Base-by-base conservation (phyloP, 169 alveolate genomes). In the Plasmodium yoelii region DNA sequence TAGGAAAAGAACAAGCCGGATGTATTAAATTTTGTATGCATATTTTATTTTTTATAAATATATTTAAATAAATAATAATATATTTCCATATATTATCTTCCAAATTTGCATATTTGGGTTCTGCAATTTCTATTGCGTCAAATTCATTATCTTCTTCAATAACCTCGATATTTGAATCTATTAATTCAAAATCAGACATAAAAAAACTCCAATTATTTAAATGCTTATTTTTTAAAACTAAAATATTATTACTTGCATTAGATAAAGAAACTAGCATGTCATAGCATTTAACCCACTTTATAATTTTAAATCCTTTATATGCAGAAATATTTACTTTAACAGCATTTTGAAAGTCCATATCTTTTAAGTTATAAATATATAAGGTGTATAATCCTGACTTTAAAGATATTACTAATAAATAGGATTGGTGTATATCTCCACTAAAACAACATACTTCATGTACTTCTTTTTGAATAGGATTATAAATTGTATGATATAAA, bases 191-290 rank as follows among this genome's bases (percentile, higher is more conserved):
- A 24, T 82, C 82, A 28, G 90, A 53, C 28, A 82, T 82, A 49
- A 82, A 82, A 70, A 67, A 67, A 49, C 90, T 82, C 90, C 90
- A 82, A 28, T 82, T 82, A 82, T 82, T 67, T 82, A 82, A 71
- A 70, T 82, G 82, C 19, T 67, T 82, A 70, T 82, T 82, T 46
- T 82, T 82, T 53, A 82, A 65, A 10, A 82, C 60, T 28, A 82
- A 47, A 18, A 82, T 22, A 28, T 53, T 53, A 65, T 19, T 67
- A 47, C 90, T 84, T 61, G 68, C 9, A 61, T 68, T 82, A 22
- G 84, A 55, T 39, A 82, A 61, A 49, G 73, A 55, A 24, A 67
- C 61, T 67, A 82, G 61, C 90, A 82, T 82, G 13, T 82, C 90
- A 82, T 82, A 82, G 24, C 82, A 67, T 53, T 82, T 82, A 53